phyloP scores from a whole-genome alignment of 495 filamentous ascomycete genomes.

The Hypoxylon cercidicola region DNA sequence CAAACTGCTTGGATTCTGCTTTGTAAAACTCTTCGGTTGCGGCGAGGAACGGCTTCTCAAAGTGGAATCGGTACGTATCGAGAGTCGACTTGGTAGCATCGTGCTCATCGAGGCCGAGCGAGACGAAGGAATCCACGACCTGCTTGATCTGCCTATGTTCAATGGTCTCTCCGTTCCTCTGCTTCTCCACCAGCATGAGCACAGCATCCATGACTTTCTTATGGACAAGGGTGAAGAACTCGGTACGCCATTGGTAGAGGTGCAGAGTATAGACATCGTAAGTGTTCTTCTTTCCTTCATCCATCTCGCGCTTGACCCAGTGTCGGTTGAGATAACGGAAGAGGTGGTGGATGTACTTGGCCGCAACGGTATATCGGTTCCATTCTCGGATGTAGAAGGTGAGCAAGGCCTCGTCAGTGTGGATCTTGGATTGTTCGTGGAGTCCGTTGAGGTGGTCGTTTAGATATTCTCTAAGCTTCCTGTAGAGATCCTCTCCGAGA shows the following conservation, averaged over 20 bases:
- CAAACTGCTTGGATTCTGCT: slow-evolving; percentile 90
- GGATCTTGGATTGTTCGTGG: slow-evolving; percentile 72
- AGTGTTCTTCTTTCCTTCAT: slow-evolving; percentile 98
- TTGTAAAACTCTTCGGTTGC: slow-evolving; percentile 89
- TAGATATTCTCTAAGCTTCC: slow-evolving; percentile 85
- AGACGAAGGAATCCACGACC: slow-evolving; percentile 97
- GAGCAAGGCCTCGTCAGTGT: slow-evolving; percentile 90
- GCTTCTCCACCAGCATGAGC: slow-evolving; percentile 94
- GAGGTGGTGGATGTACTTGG: slow-evolving; percentile 95
- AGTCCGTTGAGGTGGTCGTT: slow-evolving; percentile 76
- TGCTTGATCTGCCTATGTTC: slow-evolving; percentile 96
- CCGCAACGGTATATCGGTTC: slow-evolving; percentile 93
- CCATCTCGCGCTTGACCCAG: slow-evolving; percentile 99
- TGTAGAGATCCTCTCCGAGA: slow-evolving; percentile 95
- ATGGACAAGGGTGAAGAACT: slow-evolving; percentile 86
- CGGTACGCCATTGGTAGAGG: slow-evolving; percentile 91
- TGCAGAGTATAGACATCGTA: slow-evolving; percentile 98
- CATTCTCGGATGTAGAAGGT: slow-evolving; percentile 97
- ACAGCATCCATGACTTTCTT: slow-evolving; percentile 94
- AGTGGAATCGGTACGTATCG: slow-evolving; percentile 91
- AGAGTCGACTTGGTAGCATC: slow-evolving; percentile 94
- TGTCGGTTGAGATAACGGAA: slow-evolving; percentile 98
- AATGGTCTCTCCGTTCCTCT: slow-evolving; percentile 97
- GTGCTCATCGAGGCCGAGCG: slow-evolving; percentile 90
- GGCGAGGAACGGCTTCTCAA: slow-evolving; percentile 90